These are phyloP conservation scores for Lenzites betulinus DNA, from an alignment of 768 basidiomycete genomes.

Conservation along the genomic window DNA sequence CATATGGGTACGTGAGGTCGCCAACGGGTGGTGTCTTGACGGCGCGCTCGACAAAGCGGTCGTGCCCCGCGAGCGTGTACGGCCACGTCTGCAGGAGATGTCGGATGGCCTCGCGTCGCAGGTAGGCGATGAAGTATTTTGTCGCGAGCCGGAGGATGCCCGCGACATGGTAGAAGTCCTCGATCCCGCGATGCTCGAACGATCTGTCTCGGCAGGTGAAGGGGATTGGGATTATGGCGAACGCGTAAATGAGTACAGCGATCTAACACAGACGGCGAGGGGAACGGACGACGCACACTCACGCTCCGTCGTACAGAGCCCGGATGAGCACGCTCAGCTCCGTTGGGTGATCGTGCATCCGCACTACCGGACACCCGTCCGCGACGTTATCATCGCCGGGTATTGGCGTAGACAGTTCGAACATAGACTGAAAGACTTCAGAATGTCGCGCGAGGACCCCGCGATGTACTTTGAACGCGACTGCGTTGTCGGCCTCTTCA, in stretches of 20 bases:
- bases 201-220: slow-evolving; percentile 15
- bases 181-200: slow-evolving; percentile 41
- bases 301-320: slow-evolving; percentile 61
- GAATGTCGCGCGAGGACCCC: slow-evolving; percentile 51
- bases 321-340: slow-evolving; percentile 54
- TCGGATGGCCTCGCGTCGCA: slow-evolving; percentile 53
- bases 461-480: slow-evolving; percentile 56
- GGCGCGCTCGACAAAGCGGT: slow-evolving; percentile 55
- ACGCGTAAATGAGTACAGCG: background rate
- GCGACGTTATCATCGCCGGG: slow-evolving; percentile 35
- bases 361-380: slow-evolving; percentile 53
- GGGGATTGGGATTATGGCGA: background rate
- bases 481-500: slow-evolving; percentile 32
- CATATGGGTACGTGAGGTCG: slow-evolving; percentile 56
- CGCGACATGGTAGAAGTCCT: slow-evolving; percentile 59
- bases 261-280: slow-evolving; percentile 1
- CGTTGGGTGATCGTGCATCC: slow-evolving; percentile 51
- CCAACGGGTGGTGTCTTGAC: slow-evolving; percentile 42
- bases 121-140: slow-evolving; percentile 57
- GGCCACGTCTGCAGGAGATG: slow-evolving; percentile 54
- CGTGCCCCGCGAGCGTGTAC: slow-evolving; percentile 55
- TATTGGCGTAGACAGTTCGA: slow-evolving; percentile 44
- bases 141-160: slow-evolving; percentile 59
- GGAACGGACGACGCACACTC: slow-evolving; percentile 31
- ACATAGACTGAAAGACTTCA: slow-evolving; percentile 57